Evolutionary conservation across 768 basidiomycete genomes (phyloP), one percentile per base, ranked within the genome.

Genomic region (Piloderma croceum): DNA sequence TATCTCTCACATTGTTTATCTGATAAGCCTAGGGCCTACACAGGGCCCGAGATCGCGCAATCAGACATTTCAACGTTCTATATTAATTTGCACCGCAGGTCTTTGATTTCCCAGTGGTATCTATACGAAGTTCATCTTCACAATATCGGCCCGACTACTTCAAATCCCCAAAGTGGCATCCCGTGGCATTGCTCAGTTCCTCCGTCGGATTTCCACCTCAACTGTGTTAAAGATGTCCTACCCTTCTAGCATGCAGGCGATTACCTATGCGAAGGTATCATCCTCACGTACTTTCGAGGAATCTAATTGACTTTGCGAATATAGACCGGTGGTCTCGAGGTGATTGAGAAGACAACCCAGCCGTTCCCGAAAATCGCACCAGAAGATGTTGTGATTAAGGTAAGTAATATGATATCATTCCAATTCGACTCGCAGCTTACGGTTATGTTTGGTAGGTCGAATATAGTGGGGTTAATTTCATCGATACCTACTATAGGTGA

Each of bases 391-490:
- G 64, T 65, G 66, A 67, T 62, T 9, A 62, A 64, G 56, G 62
- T 64, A 39, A 22, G 10, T 39, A 1, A 9, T n/a, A n/a, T n/a
- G n/a, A n/a, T n/a, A n/a, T n/a, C n/a, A n/a, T n/a, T 22, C 20
- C 6, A 21, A 11, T 10, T 20, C 15, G 11, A 13, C 10, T 6
- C 7, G 29, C 22, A 19, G n/a, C 18, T 21, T 18, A 13, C 7
- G 3, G 12, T 25, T 11, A 11, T 47, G 45, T 17, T 50, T 36
- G 7, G 24, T 53, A 83, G 84, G 69, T 81, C 18, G 77, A 88
- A 49, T 90, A 81, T 50, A 64, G 72, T 7, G 89, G 88, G 6
- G 74, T 94, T 51, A 96, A 96, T 67, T 96, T 86, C 58, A 90
- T 85, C 55, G 85, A 88, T 56, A 80, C 78, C 32, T 93, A 96